These are phyloP conservation scores for Urostyla sp. DNA, from an alignment of 73 alveolate species.

Conservation along the genomic window DNA sequence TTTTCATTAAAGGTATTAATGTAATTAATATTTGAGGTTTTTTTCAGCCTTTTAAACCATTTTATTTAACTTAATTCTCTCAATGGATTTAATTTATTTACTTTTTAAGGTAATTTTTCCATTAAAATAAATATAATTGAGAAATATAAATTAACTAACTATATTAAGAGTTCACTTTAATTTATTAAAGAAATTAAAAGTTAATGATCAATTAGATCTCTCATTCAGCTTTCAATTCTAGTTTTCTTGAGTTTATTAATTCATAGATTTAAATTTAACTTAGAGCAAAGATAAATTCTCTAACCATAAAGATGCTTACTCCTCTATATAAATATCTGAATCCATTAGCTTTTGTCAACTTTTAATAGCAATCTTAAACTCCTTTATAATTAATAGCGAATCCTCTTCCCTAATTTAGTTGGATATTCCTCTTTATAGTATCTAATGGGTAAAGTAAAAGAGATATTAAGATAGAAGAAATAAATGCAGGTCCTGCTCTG, in stretches of 20 bases:
- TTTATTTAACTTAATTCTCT: conserved; percentile 6
- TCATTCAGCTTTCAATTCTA: too few species aligned
- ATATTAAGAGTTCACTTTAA: too few species aligned
- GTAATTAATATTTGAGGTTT: conserved; percentile 23
- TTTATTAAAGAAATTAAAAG: too few species aligned
- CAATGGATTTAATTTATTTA: conserved; percentile 13
- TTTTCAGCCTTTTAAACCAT: conserved; percentile 38
- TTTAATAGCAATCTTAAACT: background rate
- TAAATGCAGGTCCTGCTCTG: conserved; percentile 46
- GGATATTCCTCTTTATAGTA: conserved; percentile 47
- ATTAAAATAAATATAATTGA: too few species aligned
- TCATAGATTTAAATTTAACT: conserved; percentile 29
- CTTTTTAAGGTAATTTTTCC: background rate
- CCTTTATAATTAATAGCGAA: conserved; percentile 1
- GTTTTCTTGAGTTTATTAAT: conserved; percentile 6
- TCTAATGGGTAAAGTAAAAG: conserved; percentile 57
- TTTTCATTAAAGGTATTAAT: conserved; percentile 26
- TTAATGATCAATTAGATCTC: too few species aligned
- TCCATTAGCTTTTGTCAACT: conserved; percentile 33
- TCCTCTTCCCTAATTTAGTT: conserved; percentile 61
- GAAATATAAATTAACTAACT: too few species aligned
- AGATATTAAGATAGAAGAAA: conserved; percentile 28
- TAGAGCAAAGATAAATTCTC: conserved; percentile 25
- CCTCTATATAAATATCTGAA: conserved; percentile 54
- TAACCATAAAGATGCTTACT: conserved; percentile 38